A percentile compares a stretch with the other conserved stretches of the same genome.
Conservation (phyloP, 306 rosid genomes). For the Castanea mollissima region DNA sequence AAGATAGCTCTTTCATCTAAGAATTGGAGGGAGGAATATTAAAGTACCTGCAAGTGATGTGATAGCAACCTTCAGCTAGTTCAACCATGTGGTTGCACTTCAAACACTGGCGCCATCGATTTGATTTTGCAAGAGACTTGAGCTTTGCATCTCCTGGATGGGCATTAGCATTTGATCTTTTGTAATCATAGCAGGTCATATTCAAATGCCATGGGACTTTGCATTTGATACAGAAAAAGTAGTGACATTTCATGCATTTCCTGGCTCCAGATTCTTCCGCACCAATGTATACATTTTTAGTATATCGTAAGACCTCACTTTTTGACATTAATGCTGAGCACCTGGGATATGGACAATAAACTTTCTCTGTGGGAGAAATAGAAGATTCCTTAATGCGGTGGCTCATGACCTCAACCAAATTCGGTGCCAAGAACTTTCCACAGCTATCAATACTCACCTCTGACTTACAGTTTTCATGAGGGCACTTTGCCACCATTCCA, state of each 20-base stretch:
- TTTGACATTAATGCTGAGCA: slow-evolving; percentile 55
- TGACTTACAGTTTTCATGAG: slow-evolving; percentile 45
- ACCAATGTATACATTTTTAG: slow-evolving; percentile 4
- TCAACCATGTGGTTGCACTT: slow-evolving; percentile 57
- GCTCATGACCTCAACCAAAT: slow-evolving; percentile 28
- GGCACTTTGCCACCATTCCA: slow-evolving; percentile 48
- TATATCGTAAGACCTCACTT: slow-evolving; percentile 32
- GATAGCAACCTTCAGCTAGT: slow-evolving; percentile 60
- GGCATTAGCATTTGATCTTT: slow-evolving; percentile 12
- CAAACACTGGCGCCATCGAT: slow-evolving; percentile 51
- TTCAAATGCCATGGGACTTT: slow-evolving; percentile 53
- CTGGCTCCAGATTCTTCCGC: slow-evolving; percentile 33
- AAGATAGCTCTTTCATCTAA: background rate
- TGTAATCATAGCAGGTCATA: slow-evolving; percentile 35
- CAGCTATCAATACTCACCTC: slow-evolving; percentile 45
- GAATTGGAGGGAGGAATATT: background rate
- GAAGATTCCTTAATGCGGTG: slow-evolving; percentile 47
- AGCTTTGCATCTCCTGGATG: slow-evolving; percentile 42
- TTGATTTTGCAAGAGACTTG: slow-evolving; percentile 33
- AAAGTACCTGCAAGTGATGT: slow-evolving; percentile 60
- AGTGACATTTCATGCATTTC: slow-evolving; percentile 50
- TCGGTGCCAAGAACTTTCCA: slow-evolving; percentile 37
- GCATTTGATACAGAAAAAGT: slow-evolving; percentile 48
- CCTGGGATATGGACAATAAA: slow-evolving; percentile 58
- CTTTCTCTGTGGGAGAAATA: slow-evolving; percentile 41